These are phyloP conservation scores for Pichia sp. DNA, from an alignment of 1,139 yeast genomes.

Conservation along the genomic window DNA sequence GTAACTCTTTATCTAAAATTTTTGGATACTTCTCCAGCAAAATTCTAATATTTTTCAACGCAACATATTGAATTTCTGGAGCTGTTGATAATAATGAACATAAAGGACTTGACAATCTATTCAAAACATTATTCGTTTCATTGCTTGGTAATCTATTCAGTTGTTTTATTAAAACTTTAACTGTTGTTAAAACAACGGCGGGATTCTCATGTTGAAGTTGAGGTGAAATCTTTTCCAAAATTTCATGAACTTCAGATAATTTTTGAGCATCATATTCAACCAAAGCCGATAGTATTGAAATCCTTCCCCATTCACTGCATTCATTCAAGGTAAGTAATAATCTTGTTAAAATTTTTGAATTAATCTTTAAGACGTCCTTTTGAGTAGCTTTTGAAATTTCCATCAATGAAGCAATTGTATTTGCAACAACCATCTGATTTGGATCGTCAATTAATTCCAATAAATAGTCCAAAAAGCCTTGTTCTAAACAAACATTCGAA, in stretches of 20 bases:
- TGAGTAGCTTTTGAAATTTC: conserved; percentile 52
- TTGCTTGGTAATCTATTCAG: conserved; percentile 45
- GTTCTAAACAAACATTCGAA: conserved; percentile 73
- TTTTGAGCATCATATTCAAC: conserved; percentile 58
- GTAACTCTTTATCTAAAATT: conserved; percentile 68
- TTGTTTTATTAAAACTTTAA: conserved; percentile 76
- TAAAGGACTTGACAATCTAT: conserved; percentile 83
- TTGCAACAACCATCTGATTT: conserved; percentile 96
- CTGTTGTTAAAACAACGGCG: conserved; percentile 82
- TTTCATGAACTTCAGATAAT: conserved; percentile 68
- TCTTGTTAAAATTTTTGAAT: conserved; percentile 48
- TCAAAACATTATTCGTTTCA: conserved; percentile 43
- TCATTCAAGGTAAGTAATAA: conserved; percentile 83
- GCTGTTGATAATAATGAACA: conserved; percentile 81
- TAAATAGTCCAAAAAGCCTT: conserved; percentile 73
- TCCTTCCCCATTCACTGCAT: conserved; percentile 99
- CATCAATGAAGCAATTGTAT: conserved; percentile 78
- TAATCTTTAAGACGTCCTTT: conserved; percentile 36
- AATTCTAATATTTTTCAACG: conserved; percentile 84
- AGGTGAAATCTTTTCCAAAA: conserved; percentile 86
- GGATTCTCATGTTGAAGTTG: conserved; percentile 98
- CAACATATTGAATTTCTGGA: conserved; percentile 95
- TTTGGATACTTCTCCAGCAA: conserved; percentile 84
- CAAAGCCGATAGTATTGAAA: conserved; percentile 77
- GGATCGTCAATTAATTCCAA: conserved; percentile 72